Base-by-base conservation (phyloP, 73 alveolate genomes). In the Durusdinium trenchii region DNA sequence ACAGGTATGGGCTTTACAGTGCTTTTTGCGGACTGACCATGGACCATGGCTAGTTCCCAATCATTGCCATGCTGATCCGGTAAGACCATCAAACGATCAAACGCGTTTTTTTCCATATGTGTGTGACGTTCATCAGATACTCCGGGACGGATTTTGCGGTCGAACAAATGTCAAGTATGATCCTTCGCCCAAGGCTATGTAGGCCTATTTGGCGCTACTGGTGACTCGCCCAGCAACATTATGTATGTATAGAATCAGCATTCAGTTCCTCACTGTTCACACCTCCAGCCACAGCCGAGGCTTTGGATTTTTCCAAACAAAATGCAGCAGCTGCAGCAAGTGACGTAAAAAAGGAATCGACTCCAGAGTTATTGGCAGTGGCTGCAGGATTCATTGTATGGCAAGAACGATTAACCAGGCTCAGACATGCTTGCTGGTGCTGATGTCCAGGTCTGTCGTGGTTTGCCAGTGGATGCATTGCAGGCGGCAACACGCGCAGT, bases 401-500 rank as follows among this genome's bases (percentile, higher is more conserved):
- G 45, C 36, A 30, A 69, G 45, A 69, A 12, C 45, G 43, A 20
- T 42, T 20, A 69, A 0, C 83, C 36, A 14, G 43, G 45, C 38
- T 26, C 82, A 69, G n/a, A 35, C 14, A 16, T 35, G 82, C 43
- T 69, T 12, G 14, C 46, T 35, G 12, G 12, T 12, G 32, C 12
- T 57, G 32, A 57, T 30, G 48, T 67, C 30, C 85, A 91, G 98
- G 98, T 78, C 0, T 52, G 81, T 76, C 98, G 69, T 32, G 98
- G 98, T 26, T 64, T 91, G 30, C 75, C 98, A 23, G 47, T 81
- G 32, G 98, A 91, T 42, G 81, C 87, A 30, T 26, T 91, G 32
- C 98, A 91, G 26, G 98, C 98, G 35, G 64, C 98, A 28, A 67
- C 98, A 46, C 98, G 67, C 20, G 89, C 98, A 6, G 90, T 78